A percentile compares a stretch with the other conserved stretches of the same genome.
phyloP scores from a whole-genome alignment of 2,329 filamentous ascomycete species.

The Cercospora citrullina region DNA sequence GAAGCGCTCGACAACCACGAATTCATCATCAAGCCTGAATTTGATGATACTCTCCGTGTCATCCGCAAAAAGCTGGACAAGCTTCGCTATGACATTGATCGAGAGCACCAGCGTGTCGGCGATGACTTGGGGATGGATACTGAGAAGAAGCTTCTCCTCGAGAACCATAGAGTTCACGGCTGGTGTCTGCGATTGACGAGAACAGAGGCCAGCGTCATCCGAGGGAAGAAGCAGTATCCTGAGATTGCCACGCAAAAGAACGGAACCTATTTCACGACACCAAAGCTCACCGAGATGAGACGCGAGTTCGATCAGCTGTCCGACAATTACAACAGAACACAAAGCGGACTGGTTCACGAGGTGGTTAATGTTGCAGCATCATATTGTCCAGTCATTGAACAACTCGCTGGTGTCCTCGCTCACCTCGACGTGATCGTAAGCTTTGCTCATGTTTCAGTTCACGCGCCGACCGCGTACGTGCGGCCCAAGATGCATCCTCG shows the following conservation, averaged over 20 bases:
- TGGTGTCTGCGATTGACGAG: constrained; percentile 95
- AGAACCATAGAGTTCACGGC: constrained; percentile 92
- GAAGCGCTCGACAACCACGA: constrained; percentile 95
- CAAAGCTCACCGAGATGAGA: constrained; percentile 72
- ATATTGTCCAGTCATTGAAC: constrained; percentile 89
- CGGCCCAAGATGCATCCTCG: constrained; percentile 87
- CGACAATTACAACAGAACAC: constrained; percentile 91
- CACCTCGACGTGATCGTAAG: constrained; percentile 95
- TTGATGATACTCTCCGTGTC: constrained; percentile 83
- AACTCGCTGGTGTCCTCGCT: constrained; percentile 80
- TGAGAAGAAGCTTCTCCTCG: constrained; percentile 98
- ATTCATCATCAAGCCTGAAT: constrained; percentile 98
- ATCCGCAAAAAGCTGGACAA: constrained; percentile 90
- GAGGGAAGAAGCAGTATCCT: constrained; percentile 84
- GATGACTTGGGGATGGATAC: constrained; percentile 83
- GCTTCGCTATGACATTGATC: constrained; percentile 76
- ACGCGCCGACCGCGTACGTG: constrained; percentile 89
- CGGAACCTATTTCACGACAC: constrained; percentile 95
- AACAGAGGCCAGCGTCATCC: constrained; percentile 86
- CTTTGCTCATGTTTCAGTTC: constrained; percentile 88
- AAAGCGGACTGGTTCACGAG: constrained; percentile 85
- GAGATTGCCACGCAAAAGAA: constrained; percentile 99
- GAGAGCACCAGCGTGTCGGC: constrained; percentile 74
- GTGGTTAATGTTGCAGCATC: constrained; percentile 92
- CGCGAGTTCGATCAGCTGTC: constrained; percentile 93